phyloP scores from a whole-genome alignment of 2,329 filamentous ascomycete species.

The Calonectria leucothoes region DNA sequence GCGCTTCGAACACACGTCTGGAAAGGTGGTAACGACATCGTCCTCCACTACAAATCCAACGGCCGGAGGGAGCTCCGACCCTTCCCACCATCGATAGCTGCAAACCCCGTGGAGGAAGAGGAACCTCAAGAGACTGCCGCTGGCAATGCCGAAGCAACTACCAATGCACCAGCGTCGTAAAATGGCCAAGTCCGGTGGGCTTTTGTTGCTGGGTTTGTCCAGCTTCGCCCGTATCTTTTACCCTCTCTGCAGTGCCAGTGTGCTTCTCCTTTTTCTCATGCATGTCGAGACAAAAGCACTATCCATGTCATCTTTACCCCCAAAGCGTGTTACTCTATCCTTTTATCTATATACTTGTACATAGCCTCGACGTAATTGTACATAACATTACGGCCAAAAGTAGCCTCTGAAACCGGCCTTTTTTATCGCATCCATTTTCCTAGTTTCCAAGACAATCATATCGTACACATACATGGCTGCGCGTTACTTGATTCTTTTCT shows the following conservation, averaged over 20 bases:
- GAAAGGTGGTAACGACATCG: conserved; percentile 93
- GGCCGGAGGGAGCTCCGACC: conserved; percentile 76
- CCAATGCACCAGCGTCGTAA: conserved; percentile 22
- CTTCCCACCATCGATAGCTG: conserved; percentile 36
- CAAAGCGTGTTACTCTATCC: conserved; percentile 28
- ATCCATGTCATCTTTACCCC: conserved; percentile 17
- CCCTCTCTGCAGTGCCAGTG: not conserved
- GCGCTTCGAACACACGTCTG: conserved; percentile 93
- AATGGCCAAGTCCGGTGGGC: not conserved
- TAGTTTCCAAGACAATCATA: conserved; percentile 10
- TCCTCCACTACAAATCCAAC: conserved; percentile 92
- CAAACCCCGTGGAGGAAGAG: conserved; percentile 35
- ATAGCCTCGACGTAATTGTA: conserved; percentile 36
- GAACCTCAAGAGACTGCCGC: conserved; percentile 30
- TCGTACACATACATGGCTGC: conserved; percentile 32
- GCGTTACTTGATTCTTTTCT: conserved; percentile 6
- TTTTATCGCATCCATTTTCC: conserved; percentile 24
- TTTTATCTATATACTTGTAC: conserved; percentile 38
- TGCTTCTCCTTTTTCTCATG: conserved; percentile 12
- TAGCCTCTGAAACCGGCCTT: conserved; percentile 25
- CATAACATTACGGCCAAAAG: conserved; percentile 39
- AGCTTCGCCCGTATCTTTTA: not conserved
- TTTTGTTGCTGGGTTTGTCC: not conserved
- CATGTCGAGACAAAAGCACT: conserved; percentile 23
- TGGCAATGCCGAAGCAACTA: conserved; percentile 29